These are phyloP conservation scores for Lentinula sp. DNA, from an alignment of 768 basidiomycete species.

Conservation along the genomic window DNA sequence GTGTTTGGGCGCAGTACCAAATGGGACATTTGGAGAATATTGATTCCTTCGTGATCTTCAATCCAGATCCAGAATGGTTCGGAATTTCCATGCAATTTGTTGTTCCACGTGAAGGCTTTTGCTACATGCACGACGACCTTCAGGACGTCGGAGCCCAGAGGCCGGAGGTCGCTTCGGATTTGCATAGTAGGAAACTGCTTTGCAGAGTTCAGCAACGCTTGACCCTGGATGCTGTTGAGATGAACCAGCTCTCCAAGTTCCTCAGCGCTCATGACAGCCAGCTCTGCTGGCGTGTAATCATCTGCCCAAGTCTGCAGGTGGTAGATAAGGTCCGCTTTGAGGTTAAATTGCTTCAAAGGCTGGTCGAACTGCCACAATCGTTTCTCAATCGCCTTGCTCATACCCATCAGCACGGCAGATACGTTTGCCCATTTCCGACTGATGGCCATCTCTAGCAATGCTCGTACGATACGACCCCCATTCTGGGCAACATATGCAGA, in stretches of 20 bases:
- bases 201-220: conserved; percentile 71
- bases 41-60: conserved; percentile 76
- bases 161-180: conserved; percentile 66
- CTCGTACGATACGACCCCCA: conserved; percentile 89
- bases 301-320: conserved; percentile 76
- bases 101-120: conserved; percentile 75
- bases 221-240: conserved; percentile 81
- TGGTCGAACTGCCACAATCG: conserved; percentile 94
- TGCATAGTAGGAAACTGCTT: conserved; percentile 75
- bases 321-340: conserved; percentile 74
- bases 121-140: conserved; percentile 61
- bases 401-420: conserved; percentile 71
- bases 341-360: conserved; percentile 74
- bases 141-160: conserved; percentile 79
- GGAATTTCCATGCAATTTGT: conserved; percentile 60
- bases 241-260: conserved; percentile 78
- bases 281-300: conserved; percentile 68
- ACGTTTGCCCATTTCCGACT: conserved; percentile 88
- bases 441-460: conserved; percentile 89
- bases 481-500: conserved; percentile 93
- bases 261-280: conserved; percentile 58
- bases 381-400: conserved; percentile 92
- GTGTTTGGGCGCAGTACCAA: conserved; percentile 68
- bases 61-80: conserved; percentile 98
- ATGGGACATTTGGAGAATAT: conserved; percentile 76